Evolutionary conservation across 257 asterid species (phyloP).

Genomic region (Rehmannia glutinosa): DNA sequence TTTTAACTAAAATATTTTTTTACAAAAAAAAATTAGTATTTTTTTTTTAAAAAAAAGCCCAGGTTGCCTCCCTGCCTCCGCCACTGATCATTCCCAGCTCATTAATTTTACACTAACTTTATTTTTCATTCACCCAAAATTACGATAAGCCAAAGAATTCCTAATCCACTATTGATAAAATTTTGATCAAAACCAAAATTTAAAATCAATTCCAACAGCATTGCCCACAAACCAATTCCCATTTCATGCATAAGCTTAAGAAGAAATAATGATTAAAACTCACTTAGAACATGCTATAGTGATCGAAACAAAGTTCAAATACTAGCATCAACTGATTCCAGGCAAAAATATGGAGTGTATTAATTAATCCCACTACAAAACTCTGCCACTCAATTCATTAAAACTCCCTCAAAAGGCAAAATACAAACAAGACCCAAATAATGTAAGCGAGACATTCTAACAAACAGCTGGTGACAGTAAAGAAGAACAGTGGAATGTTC

Average conservation of each 20-base stretch:
- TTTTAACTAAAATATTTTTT: no score
- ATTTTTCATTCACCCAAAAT: no score
- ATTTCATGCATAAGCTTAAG: no score
- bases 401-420: background rate
- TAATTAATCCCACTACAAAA: background rate
- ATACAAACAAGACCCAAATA: background rate
- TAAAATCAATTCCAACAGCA: background rate
- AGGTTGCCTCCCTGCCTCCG: no score
- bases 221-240: no score
- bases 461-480: conserved; percentile 21
- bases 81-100: no score
- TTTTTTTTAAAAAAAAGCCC: no score
- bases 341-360: background rate
- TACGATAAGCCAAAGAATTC: no score
- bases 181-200: background rate
- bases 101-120: no score
- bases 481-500: background rate
- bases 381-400: background rate
- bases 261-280: background rate
- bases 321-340: background rate
- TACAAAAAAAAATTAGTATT: no score
- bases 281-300: background rate
- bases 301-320: background rate
- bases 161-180: background rate
- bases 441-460: conserved; percentile 4